Percentiles rank a stretch among this genome's conserved stretches.
Evolutionary conservation across 768 basidiomycete genomes (phyloP).

Genomic region (Ramaria sp.): DNA sequence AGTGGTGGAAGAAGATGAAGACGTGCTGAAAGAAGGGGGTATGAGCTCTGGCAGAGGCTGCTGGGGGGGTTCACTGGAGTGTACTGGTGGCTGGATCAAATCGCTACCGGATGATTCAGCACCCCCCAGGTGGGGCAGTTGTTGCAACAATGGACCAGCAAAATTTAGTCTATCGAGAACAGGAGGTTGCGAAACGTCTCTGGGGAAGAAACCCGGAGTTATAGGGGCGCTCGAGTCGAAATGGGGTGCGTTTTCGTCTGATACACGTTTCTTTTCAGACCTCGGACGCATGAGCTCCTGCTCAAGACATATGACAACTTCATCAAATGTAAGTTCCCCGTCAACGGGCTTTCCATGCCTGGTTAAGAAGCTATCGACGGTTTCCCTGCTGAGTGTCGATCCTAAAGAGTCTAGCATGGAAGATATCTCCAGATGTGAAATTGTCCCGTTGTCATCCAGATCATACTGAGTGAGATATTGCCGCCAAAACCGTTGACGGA

Average conservation of each 20-base stretch:
- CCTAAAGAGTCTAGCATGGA: slow-evolving; percentile 97
- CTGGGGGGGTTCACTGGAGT: slow-evolving; percentile 38
- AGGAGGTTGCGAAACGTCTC: slow-evolving; percentile 55
- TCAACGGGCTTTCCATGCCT: slow-evolving; percentile 52
- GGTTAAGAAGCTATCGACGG: slow-evolving; percentile 75
- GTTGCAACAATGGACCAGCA: slow-evolving; percentile 2
- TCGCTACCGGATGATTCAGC: slow-evolving; percentile 9
- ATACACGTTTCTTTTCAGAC: slow-evolving; percentile 59
- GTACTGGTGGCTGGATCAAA: slow-evolving; percentile 15
- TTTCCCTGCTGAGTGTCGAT: slow-evolving; percentile 74
- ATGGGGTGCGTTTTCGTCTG: slow-evolving; percentile 29
- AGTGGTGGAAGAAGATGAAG: slow-evolving; percentile 7
- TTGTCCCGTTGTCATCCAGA: slow-evolving; percentile 60
- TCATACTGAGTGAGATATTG: slow-evolving; percentile 88
- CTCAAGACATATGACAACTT: slow-evolving; percentile 81
- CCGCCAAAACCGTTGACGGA: slow-evolving; percentile 85
- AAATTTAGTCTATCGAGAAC: slow-evolving; percentile 9
- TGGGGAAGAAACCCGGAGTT: slow-evolving; percentile 31
- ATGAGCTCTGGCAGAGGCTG: slow-evolving; percentile 29
- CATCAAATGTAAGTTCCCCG: slow-evolving; percentile 68
- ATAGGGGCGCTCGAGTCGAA: slow-evolving; percentile 12
- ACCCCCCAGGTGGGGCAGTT: not conserved
- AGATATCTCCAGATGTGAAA: slow-evolving; percentile 80
- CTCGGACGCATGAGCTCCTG: slow-evolving; percentile 64
- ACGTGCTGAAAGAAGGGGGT: slow-evolving; percentile 20